These are phyloP conservation scores for Cadophora luteo-olivacea DNA, from an alignment of 2,329 filamentous ascomycete species.

Conservation along the genomic window DNA sequence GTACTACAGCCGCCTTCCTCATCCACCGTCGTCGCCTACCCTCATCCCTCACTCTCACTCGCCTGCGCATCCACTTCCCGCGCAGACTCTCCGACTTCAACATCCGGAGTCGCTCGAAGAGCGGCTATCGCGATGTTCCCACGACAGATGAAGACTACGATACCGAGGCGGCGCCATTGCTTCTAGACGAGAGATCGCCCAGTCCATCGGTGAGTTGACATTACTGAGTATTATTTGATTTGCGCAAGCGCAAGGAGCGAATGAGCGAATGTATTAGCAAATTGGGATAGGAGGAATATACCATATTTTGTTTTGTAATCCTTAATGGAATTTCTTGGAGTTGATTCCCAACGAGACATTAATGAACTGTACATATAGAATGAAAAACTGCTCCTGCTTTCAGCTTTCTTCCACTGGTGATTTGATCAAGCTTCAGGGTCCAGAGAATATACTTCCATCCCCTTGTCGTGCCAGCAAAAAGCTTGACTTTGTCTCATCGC, in stretches of 20 bases:
- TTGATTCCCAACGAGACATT: background rate
- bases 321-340: background rate
- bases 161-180: slow-evolving; percentile 1
- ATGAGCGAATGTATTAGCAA: background rate
- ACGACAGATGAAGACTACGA: background rate
- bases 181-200: slow-evolving; percentile 2
- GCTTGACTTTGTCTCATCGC: background rate
- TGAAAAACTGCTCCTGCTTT: background rate
- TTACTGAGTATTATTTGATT: background rate
- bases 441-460: background rate
- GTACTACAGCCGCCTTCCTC: background rate
- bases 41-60: background rate
- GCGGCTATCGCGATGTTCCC: background rate
- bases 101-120: background rate
- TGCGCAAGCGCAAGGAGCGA: background rate
- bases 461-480: background rate
- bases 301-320: background rate
- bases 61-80: slow-evolving; percentile 11
- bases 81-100: background rate
- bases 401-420: background rate
- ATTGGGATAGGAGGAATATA: background rate
- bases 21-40: slow-evolving; percentile 1
- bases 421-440: background rate
- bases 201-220: background rate
- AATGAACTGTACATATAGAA: background rate